Percentiles rank a stretch among this genome's conserved stretches.
Conservation (phyloP, 164 flowering plant genomes). For the Litsea cubeba region DNA sequence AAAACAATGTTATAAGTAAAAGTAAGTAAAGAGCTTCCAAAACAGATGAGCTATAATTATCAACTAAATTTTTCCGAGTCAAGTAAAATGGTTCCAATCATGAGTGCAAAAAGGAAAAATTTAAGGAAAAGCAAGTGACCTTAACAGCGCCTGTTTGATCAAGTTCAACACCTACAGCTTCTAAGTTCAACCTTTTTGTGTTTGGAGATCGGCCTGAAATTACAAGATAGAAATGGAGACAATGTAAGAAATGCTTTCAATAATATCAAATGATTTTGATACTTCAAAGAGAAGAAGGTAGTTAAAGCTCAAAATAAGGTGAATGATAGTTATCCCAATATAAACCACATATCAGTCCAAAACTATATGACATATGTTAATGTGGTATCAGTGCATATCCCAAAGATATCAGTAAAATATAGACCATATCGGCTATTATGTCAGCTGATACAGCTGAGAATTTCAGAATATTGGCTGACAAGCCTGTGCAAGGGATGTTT, state of each 20-base stretch:
- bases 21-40: not conserved
- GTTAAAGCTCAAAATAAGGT: not conserved
- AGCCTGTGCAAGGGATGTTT: too few species aligned
- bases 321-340: not conserved
- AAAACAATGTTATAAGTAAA: not conserved
- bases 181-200: slow-evolving; percentile 82
- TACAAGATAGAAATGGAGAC: slow-evolving; percentile 1
- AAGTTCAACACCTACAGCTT: slow-evolving; percentile 82
- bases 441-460: too few species aligned
- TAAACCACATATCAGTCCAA: too few species aligned
- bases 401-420: too few species aligned
- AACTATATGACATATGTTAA: too few species aligned
- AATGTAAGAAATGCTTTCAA: not conserved
- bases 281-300: not conserved
- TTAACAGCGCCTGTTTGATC: slow-evolving; percentile 79
- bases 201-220: slow-evolving; percentile 79
- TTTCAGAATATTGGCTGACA: too few species aligned
- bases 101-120: not conserved
- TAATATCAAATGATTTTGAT: not conserved
- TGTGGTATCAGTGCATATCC: too few species aligned
- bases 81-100: not conserved
- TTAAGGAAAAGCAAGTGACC: slow-evolving; percentile 34
- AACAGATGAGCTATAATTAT: not conserved
- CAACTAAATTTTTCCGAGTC: not conserved
- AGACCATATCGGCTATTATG: too few species aligned